Percentiles rank a stretch among this genome's conserved stretches.
phyloP scores from a whole-genome alignment of 495 filamentous ascomycete species.

The Penicillium manginii region DNA sequence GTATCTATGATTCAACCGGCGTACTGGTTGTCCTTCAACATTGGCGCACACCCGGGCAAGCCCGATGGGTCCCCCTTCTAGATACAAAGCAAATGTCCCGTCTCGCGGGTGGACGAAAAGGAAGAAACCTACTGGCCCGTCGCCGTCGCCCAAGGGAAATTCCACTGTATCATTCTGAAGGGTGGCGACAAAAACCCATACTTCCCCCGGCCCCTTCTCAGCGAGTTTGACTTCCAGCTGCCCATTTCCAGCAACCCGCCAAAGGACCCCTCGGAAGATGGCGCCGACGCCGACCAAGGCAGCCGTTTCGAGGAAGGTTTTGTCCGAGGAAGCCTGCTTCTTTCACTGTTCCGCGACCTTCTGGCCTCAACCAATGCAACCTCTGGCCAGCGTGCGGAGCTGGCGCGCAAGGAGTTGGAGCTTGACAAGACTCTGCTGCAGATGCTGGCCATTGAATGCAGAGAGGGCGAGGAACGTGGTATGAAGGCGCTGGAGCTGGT shows the following conservation, averaged over 20 bases:
- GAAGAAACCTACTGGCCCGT: conserved; percentile 94
- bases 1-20: conserved; percentile 89
- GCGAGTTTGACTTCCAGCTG: conserved; percentile 90
- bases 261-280: conserved; percentile 41
- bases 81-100: conserved; percentile 85
- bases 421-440: conserved; percentile 89
- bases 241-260: conserved; percentile 64
- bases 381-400: conserved; percentile 64
- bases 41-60: conserved; percentile 84
- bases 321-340: conserved; percentile 71
- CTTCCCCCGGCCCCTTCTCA: conserved; percentile 89
- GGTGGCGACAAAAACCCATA: conserved; percentile 91
- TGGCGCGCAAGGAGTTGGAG: conserved; percentile 72
- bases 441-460: conserved; percentile 86
- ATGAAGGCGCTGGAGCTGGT: conserved; percentile 94
- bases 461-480: conserved; percentile 86
- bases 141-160: conserved; percentile 86
- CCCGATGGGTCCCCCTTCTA: conserved; percentile 87
- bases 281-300: conserved; percentile 40
- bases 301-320: conserved; percentile 72
- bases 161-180: conserved; percentile 99
- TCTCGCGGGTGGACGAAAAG: conserved; percentile 80
- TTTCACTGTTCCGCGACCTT: conserved; percentile 73
- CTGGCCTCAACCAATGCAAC: conserved; percentile 61
- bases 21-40: conserved; percentile 85